phyloP scores from a whole-genome alignment of 768 basidiomycete genomes.

The Agaricus sinodeliciosus region DNA sequence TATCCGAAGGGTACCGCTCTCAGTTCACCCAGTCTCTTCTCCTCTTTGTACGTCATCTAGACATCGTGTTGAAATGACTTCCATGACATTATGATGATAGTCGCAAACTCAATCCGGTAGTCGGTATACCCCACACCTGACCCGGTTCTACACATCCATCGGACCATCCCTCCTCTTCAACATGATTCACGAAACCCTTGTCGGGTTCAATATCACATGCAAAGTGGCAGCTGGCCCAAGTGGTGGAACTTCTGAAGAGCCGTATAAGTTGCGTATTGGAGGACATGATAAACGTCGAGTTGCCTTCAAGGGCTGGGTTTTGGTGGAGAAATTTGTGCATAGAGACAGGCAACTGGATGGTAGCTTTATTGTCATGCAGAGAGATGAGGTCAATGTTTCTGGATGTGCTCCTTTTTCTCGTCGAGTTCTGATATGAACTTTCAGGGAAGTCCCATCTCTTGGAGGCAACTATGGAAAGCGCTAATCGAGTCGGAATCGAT shows the following conservation, averaged over 20 bases:
- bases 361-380: slow-evolving; percentile 64
- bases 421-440: slow-evolving; percentile 25
- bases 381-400: slow-evolving; percentile 44
- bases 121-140: slow-evolving; percentile 68
- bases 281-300: slow-evolving; percentile 60
- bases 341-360: slow-evolving; percentile 37
- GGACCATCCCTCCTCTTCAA: slow-evolving; percentile 45
- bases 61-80: not conserved
- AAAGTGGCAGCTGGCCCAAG: slow-evolving; percentile 22
- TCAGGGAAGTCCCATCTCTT: slow-evolving; percentile 16
- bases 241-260: not conserved
- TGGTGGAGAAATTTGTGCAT: slow-evolving; percentile 51
- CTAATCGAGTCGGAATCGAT: slow-evolving; percentile 11
- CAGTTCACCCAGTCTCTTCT: slow-evolving; percentile 82
- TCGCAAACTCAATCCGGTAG: slow-evolving; percentile 76
- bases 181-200: slow-evolving; percentile 50
- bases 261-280: slow-evolving; percentile 50
- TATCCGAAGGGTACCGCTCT: slow-evolving; percentile 45
- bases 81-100: slow-evolving; percentile 27
- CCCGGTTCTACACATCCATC: slow-evolving; percentile 70
- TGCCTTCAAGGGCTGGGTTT: slow-evolving; percentile 68
- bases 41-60: slow-evolving; percentile 63
- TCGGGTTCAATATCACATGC: slow-evolving; percentile 39
- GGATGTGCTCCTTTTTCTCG: slow-evolving; percentile 34
- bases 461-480: slow-evolving; percentile 14